Conservation (phyloP, 2,329 filamentous ascomycete species). For the Microascus cirrosus region DNA sequence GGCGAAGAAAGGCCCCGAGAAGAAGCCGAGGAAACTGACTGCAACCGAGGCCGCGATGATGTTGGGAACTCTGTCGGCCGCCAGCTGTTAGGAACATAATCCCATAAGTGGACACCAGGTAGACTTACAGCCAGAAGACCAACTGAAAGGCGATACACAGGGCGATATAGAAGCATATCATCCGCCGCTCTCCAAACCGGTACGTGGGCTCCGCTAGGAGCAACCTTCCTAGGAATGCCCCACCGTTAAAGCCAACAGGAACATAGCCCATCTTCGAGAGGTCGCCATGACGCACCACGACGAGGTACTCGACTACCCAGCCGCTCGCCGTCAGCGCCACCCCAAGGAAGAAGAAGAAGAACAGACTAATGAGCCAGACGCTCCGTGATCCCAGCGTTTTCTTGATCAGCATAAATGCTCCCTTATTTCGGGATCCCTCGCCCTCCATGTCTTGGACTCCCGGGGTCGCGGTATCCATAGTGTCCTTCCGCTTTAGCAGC, state of each 20-base stretch:
- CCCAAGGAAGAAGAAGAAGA: slow-evolving; percentile 54
- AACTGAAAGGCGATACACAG: slow-evolving; percentile 42
- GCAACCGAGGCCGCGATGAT: slow-evolving; percentile 39
- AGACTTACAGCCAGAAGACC: slow-evolving; percentile 44
- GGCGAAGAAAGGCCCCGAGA: slow-evolving; percentile 46
- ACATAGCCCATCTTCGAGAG: slow-evolving; percentile 50
- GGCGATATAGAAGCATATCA: slow-evolving; percentile 42
- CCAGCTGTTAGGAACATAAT: not conserved
- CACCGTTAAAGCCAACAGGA: slow-evolving; percentile 48
- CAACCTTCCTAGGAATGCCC: slow-evolving; percentile 42
- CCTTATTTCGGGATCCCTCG: slow-evolving; percentile 13
- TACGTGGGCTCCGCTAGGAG: slow-evolving; percentile 48
- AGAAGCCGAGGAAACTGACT: slow-evolving; percentile 43
- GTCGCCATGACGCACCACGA: slow-evolving; percentile 44
- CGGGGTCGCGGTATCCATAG: not conserved
- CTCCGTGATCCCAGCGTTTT: slow-evolving; percentile 29
- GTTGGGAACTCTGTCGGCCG: slow-evolving; percentile 21
- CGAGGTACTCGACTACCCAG: slow-evolving; percentile 56
- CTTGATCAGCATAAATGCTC: slow-evolving; percentile 23
- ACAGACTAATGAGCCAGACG: slow-evolving; percentile 48
- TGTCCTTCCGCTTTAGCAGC: slow-evolving; percentile 11
- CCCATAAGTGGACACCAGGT: not conserved
- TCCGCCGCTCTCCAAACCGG: slow-evolving; percentile 43
- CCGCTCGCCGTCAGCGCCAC: slow-evolving; percentile 42
- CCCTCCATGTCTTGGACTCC: slow-evolving; percentile 10